Percentiles rank a stretch among this genome's conserved stretches.
Conservation (phyloP, 495 filamentous ascomycete species). For the Penicillium canescens region DNA sequence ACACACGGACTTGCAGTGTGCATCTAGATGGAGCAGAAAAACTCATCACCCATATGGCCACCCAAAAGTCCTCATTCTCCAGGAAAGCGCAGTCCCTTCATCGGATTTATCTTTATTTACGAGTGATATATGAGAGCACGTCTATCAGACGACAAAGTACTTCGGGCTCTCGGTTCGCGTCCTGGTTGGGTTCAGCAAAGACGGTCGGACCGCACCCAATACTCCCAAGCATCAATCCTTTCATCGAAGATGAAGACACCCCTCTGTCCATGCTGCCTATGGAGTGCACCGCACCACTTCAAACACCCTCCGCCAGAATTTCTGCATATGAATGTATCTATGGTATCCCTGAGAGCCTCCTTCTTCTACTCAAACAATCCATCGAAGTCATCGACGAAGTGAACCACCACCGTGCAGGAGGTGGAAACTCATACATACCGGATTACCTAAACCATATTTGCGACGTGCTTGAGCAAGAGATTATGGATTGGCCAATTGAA, state of each 20-base stretch:
- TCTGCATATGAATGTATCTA: constrained; percentile 6
- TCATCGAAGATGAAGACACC: background rate
- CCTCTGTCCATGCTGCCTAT: background rate
- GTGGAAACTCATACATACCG: background rate
- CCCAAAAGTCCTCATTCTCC: background rate
- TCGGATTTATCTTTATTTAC: constrained; percentile 4
- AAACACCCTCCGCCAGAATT: background rate
- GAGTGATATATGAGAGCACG: constrained; percentile 6
- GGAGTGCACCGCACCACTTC: background rate
- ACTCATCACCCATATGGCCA: constrained; percentile 1
- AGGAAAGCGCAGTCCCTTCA: constrained; percentile 2
- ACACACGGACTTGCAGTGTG: constrained; percentile 3
- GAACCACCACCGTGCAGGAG: background rate
- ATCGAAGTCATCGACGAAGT: constrained; percentile 6
- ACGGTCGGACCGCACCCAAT: background rate
- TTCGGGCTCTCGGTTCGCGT: background rate
- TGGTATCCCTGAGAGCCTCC: background rate
- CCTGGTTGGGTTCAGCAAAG: background rate
- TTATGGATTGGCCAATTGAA: constrained; percentile 6
- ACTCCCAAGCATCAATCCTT: background rate
- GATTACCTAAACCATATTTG: background rate
- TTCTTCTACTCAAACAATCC: background rate
- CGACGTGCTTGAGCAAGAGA: constrained; percentile 1
- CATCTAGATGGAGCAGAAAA: constrained; percentile 3
- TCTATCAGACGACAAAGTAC: background rate